Base-by-base conservation (phyloP, 2,329 filamentous ascomycete genomes). In the Purpureocillium lavendulum region DNA sequence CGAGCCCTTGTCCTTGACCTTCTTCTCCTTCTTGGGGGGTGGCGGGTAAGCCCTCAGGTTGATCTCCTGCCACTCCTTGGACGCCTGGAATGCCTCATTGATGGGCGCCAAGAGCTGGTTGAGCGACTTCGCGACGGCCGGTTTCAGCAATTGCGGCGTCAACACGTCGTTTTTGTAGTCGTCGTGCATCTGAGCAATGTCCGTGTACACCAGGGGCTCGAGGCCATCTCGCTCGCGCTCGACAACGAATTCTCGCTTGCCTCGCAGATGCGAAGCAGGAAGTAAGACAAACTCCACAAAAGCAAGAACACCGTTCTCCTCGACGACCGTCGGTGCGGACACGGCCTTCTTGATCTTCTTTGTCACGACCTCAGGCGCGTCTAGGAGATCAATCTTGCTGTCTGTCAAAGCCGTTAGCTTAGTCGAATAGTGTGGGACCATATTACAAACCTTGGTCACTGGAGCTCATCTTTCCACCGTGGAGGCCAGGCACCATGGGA, bases 321-420 rank as follows among this genome's bases (percentile, higher is more conserved):
- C 87, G 4, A 86, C 72, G 18, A 83, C 71, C 54, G 80, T 79
- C 26, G 88, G 88, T 13, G 78, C 76, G 16, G 84, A 85, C 46
- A 83, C 77, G 0, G 90, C 88, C 63, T 96, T 96, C 56, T 81
- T 81, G 39, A 94, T 70, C 71, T 95, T 95, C 70, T 84, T 87
- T 50, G 73, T 69, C 12, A 97, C 83, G 2, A 67, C 64, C 0
- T 94, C 87, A 0, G 84, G 68, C 0, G 75, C 49, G 55, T 97
- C 92, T 14, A 97, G 75, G n/a, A 97, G 72, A 56, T 97, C 92
- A 49, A 97, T 94, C 66, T 96, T 96, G 56, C 80, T 86, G 61
- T 89, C 82, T 51, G 66, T 64, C 15, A 13, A 17, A 10, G 11
- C 35, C 32, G 31, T 31, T 3, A 5, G 21, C 17, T 4, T 4